Evolutionary conservation across 495 filamentous ascomycete species (phyloP), one percentile per base, ranked within the genome.

Genomic region (Podospora sp.): DNA sequence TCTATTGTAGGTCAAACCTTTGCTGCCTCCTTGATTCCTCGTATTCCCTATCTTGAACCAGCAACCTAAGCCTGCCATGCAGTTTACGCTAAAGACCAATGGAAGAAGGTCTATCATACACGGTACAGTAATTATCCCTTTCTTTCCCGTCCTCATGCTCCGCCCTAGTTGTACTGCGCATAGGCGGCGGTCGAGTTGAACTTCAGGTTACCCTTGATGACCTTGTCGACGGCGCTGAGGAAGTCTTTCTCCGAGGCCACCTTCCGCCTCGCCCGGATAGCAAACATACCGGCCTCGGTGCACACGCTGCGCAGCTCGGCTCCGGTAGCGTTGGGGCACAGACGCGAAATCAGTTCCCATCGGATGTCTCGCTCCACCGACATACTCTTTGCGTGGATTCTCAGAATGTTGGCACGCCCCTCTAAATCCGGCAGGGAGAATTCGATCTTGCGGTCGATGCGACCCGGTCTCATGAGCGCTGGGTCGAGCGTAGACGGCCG

Each of bases 161-260:
- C 53, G 52, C 29, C 40, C 68, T 93, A 99, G 80, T 99, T 99
- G 86, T 99, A 99, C 79, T 98, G 95, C 88, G 96, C 96, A 82
- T 99, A 99, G 63, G 93, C 93, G 25, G 96, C 95, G 62, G 95
- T 99, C 64, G 92, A 96, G 86, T 97, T 98, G 85, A 99, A 99
- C 86, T 99, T 99, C 77, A 97, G 83, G 79, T 97, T 97, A 67
- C 93, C 93, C 88, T 97, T 97, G 81, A 99, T 99, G 63, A 99
- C 95, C 88, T 99, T 99, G 82, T 99, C 95, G 66, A 99, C 95
- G 18, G 94, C 93, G 21, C 91, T 90, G 77, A 99, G 84, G 82
- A 99, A 99, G 83, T 99, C 95, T 87, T 99, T 99, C 88, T 99
- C 95, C 22, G 94, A 94, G 5, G 95, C 94, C 12, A 99, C 93